Conservation (phyloP, 2,329 filamentous ascomycete genomes). For the Fusarium sp. region DNA sequence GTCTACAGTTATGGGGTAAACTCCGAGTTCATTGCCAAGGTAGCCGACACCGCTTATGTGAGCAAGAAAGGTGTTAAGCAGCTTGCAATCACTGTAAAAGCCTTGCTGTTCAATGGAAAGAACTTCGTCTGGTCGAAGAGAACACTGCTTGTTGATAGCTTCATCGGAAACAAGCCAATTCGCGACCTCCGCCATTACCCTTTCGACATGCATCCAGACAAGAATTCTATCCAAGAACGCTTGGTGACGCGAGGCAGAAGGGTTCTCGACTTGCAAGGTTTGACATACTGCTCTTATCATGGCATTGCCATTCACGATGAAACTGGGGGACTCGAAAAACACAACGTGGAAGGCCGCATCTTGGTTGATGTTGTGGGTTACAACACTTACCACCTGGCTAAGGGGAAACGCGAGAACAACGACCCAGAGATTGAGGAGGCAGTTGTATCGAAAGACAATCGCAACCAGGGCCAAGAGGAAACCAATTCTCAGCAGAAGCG, state of each 20-base stretch:
- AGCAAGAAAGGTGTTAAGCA: conserved; percentile 6
- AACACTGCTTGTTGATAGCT: conserved; percentile 49
- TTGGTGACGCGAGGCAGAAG: conserved; percentile 54
- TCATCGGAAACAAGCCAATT: conserved; percentile 57
- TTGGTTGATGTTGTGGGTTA: conserved; percentile 58
- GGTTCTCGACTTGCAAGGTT: conserved; percentile 57
- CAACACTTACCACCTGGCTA: conserved; percentile 56
- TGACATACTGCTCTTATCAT: conserved; percentile 57
- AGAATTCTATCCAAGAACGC: conserved; percentile 47
- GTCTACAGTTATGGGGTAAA: conserved; percentile 56
- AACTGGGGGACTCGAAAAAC: conserved; percentile 40
- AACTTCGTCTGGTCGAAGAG: conserved; percentile 57
- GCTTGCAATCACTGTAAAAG: conserved; percentile 50
- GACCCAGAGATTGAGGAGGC: conserved; percentile 48
- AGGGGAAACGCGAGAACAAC: conserved; percentile 53
- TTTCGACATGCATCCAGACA: conserved; percentile 50
- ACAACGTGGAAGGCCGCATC: conserved; percentile 57
- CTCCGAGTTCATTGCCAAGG: conserved; percentile 58
- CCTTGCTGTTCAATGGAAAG: conserved; percentile 56
- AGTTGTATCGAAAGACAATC: conserved; percentile 12
- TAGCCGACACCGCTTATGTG: conserved; percentile 52
- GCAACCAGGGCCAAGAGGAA: conserved; percentile 18
- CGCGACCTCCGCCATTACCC: conserved; percentile 56
- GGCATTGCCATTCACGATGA: conserved; percentile 54
- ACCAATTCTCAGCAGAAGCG: conserved; percentile 40